Conservation (phyloP, 1,284 basidiomycete genomes). For the Ustilago xerochloae region DNA sequence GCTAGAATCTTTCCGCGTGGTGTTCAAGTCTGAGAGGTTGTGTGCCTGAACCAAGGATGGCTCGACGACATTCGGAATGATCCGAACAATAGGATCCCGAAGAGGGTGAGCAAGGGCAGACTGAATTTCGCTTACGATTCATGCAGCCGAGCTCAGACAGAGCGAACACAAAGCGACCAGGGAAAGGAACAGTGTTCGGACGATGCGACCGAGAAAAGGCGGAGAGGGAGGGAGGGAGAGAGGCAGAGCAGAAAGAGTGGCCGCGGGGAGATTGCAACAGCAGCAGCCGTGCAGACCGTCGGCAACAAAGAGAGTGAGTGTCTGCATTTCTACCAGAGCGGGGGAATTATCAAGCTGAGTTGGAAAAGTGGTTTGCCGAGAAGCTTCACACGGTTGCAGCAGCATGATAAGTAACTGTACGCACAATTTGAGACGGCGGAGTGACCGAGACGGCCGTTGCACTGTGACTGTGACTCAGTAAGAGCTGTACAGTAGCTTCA, state of each 20-base stretch:
- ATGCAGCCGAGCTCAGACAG: neutral
- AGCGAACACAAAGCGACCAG: neutral
- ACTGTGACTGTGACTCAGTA: no score
- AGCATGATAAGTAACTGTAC: no score
- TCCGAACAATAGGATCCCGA: no score
- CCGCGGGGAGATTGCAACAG: neutral
- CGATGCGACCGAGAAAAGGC: neutral
- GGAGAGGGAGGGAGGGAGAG: no score
- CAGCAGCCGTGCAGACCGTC: neutral
- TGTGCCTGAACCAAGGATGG: no score
- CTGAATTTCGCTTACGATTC: neutral
- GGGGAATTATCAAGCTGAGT: neutral
- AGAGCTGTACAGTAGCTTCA: no score
- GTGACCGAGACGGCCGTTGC: neutral
- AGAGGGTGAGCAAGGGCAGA: neutral
- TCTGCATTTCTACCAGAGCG: no score
- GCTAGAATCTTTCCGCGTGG: neutral
- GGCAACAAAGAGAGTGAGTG: no score
- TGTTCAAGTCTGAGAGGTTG: neutral
- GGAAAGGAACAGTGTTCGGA: neutral
- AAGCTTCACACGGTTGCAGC: neutral
- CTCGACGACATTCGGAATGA: neutral
- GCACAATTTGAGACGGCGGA: neutral
- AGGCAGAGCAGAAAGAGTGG: no score
- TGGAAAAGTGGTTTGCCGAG: neutral